Evolutionary conservation across 768 basidiomycete species (phyloP).

Genomic region (Coprinellus micaceus): DNA sequence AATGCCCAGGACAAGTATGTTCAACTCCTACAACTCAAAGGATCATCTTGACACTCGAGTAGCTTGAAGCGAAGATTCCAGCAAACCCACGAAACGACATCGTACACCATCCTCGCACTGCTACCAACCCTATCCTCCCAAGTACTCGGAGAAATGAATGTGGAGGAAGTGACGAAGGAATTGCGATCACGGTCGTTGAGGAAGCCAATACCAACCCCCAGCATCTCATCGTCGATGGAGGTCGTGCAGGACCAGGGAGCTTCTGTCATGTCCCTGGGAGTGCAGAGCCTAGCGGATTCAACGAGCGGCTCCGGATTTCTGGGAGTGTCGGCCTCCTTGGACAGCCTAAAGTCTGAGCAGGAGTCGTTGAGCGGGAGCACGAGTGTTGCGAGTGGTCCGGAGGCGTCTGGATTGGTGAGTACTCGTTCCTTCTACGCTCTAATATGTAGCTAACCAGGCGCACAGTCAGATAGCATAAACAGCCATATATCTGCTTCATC

Average conservation of each 20-base stretch:
- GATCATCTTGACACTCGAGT: too few relatives aligned
- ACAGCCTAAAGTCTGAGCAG: neutral
- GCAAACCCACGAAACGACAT: conserved; percentile 72
- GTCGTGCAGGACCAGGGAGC: conserved; percentile 40
- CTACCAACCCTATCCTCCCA: conserved; percentile 63
- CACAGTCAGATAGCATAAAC: conserved; percentile 24
- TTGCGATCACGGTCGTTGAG: conserved; percentile 36
- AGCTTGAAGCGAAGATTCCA: conserved; percentile 73
- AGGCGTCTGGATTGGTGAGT: neutral
- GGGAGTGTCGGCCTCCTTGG: neutral
- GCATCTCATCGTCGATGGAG: conserved; percentile 24
- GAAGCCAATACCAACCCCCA: conserved; percentile 13
- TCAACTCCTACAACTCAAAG: neutral
- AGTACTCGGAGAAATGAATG: conserved; percentile 70
- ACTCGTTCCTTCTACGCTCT: neutral
- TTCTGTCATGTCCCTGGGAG: neutral
- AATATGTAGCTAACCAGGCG: conserved; percentile 20
- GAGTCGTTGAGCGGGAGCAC: neutral
- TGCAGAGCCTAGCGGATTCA: neutral
- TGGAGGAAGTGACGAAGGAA: conserved; percentile 64
- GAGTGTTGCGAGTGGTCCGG: neutral
- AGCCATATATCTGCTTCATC: conserved; percentile 27
- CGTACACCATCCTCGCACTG: conserved; percentile 71
- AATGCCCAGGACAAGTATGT: conserved; percentile 63
- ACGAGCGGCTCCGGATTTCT: neutral